Evolutionary conservation across 2,329 filamentous ascomycete genomes (phyloP).

Genomic region (Phialophora expanda): DNA sequence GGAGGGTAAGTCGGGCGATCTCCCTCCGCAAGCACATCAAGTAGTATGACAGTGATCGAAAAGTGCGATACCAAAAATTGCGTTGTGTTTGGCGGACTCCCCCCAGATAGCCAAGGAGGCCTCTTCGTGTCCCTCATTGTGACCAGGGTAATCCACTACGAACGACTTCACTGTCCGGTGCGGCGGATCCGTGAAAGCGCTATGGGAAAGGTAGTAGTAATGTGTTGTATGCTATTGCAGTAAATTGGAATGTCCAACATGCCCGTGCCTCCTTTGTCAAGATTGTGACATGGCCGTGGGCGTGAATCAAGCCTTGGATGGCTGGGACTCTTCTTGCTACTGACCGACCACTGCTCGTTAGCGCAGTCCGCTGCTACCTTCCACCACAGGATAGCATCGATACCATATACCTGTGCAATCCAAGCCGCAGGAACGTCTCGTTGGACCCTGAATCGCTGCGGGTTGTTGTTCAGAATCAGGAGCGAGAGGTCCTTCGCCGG

Average conservation of each 20-base stretch:
- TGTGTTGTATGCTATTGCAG: neutral
- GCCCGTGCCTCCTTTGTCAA: neutral
- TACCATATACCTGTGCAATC: no score
- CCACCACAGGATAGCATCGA: no score
- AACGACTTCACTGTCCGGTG: neutral
- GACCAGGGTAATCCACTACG: neutral
- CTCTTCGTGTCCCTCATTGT: neutral
- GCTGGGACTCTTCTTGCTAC: neutral
- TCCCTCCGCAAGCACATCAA: neutral
- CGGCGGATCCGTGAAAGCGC: neutral
- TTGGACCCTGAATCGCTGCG: no score
- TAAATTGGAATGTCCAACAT: neutral
- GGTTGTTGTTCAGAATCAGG: no score
- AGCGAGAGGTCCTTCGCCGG: no score
- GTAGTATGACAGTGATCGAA: neutral
- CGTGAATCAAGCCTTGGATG: neutral
- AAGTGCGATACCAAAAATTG: neutral
- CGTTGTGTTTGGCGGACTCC: neutral
- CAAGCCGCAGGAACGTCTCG: no score
- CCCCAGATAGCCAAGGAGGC: neutral
- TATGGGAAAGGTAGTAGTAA: neutral
- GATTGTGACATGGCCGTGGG: neutral
- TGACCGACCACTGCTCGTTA: neutral
- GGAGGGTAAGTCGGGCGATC: neutral
- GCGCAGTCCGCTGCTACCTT: no score